phyloP scores from a whole-genome alignment of 768 basidiomycete species.

The Pulveroboletus sp. region DNA sequence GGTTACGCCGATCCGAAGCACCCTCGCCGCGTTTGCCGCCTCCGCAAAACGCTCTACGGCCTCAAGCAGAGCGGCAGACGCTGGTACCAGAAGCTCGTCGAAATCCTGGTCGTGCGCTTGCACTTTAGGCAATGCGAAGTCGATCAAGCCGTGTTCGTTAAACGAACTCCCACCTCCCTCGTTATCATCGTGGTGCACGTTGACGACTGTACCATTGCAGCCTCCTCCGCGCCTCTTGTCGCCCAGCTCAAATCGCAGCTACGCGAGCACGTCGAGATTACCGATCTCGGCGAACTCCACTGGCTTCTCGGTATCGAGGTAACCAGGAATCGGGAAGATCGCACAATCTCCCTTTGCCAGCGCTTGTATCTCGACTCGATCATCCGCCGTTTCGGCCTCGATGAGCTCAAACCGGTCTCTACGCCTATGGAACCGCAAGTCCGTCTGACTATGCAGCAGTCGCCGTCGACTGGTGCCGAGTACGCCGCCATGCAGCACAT shows the following conservation, averaged over 20 bases:
- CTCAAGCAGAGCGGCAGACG: too few species aligned
- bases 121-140: too few species aligned
- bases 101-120: too few species aligned
- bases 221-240: background rate
- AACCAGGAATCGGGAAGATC: background rate
- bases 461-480: conserved; percentile 17
- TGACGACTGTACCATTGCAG: conserved; percentile 16
- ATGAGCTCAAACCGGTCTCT: conserved; percentile 20
- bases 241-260: background rate
- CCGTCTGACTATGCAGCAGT: conserved; percentile 20
- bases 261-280: too few species aligned
- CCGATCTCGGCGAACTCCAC: too few species aligned
- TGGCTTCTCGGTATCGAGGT: conserved; percentile 11
- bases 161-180: too few species aligned
- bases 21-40: too few species aligned
- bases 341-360: conserved; percentile 1
- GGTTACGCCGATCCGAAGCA: too few species aligned
- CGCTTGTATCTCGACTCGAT: conserved; percentile 30
- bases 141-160: too few species aligned
- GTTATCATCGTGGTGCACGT: conserved; percentile 9
- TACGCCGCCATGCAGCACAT: conserved; percentile 21
- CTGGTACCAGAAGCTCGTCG: too few species aligned
- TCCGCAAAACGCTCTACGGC: too few species aligned
- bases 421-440: conserved; percentile 32
- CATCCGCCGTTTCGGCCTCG: conserved; percentile 27